phyloP scores from a whole-genome alignment of 108 stramenopile genomes.

The Pseudonitzschia multiseries region DNA sequence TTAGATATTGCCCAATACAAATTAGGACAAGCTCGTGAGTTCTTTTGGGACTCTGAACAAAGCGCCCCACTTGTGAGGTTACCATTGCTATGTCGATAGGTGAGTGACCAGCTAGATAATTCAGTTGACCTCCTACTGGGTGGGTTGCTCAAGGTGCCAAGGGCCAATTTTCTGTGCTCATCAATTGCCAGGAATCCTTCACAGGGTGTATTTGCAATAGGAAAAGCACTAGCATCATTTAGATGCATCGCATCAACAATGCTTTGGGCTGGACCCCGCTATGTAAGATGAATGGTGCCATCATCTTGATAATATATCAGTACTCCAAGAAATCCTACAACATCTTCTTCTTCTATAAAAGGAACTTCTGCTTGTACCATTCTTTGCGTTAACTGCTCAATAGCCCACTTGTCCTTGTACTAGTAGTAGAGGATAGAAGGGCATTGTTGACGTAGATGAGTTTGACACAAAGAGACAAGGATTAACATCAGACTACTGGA shows the following conservation, averaged over 20 bases:
- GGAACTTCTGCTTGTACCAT: background rate
- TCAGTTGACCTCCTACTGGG: slow-evolving; percentile 40
- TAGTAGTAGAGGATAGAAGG: slow-evolving; percentile 17
- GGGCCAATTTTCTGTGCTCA: background rate
- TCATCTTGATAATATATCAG: slow-evolving; percentile 21
- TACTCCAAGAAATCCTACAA: slow-evolving; percentile 47
- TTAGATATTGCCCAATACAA: slow-evolving; percentile 45
- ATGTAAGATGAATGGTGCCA: slow-evolving; percentile 21
- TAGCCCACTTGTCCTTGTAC: too few species aligned
- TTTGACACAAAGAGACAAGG: slow-evolving; percentile 46
- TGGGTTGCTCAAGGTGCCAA: slow-evolving; percentile 16
- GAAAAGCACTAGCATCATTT: background rate
- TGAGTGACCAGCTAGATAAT: slow-evolving; percentile 28
- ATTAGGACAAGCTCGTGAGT: slow-evolving; percentile 41
- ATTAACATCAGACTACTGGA: slow-evolving; percentile 23
- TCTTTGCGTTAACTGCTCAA: slow-evolving; percentile 1
- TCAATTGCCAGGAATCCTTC: background rate
- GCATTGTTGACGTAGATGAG: slow-evolving; percentile 20
- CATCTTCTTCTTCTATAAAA: slow-evolving; percentile 28
- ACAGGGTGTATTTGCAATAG: slow-evolving; percentile 5
- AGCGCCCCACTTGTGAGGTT: slow-evolving; percentile 46
- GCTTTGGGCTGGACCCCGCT: slow-evolving; percentile 23
- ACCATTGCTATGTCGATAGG: slow-evolving; percentile 32
- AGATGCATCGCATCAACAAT: slow-evolving; percentile 16
- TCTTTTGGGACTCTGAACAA: slow-evolving; percentile 35